These are phyloP conservation scores for Colletotrichum theobromicola DNA, from an alignment of 2,329 filamentous ascomycete genomes.

Conservation along the genomic window DNA sequence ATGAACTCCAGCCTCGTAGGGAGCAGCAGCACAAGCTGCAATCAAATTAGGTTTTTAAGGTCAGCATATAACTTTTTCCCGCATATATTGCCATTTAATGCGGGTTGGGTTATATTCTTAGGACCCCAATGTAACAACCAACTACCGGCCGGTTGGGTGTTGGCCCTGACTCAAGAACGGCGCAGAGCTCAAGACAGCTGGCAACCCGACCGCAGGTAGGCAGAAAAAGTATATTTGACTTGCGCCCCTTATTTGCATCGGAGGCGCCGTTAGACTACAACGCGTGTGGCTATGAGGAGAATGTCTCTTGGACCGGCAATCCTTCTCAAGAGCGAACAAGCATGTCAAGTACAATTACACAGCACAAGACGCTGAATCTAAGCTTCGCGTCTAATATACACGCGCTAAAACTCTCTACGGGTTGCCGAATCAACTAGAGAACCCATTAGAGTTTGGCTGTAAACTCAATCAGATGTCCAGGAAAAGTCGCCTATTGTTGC, in stretches of 20 bases:
- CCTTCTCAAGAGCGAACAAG: too few species aligned
- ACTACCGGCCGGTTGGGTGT: background rate
- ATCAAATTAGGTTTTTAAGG: background rate
- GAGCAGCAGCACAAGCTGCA: background rate
- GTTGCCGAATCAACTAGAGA: background rate
- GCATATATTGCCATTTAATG: background rate
- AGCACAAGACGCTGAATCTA: background rate
- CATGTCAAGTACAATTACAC: background rate
- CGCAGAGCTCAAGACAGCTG: background rate
- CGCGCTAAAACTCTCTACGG: background rate
- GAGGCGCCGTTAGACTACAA: background rate
- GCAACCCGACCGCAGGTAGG: background rate
- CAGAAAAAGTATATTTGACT: background rate
- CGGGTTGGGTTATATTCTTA: background rate
- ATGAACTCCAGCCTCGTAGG: background rate
- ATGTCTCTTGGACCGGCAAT: too few species aligned
- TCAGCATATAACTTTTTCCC: background rate
- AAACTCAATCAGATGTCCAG: background rate
- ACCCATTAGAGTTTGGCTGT: background rate
- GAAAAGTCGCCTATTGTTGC: background rate
- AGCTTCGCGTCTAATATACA: background rate
- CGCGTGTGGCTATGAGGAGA: background rate
- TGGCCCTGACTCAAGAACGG: rapidly evolving
- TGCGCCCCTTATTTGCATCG: background rate
- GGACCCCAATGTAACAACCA: background rate